phyloP scores from a whole-genome alignment of 257 asterid species.

The Plantago elongata region DNA sequence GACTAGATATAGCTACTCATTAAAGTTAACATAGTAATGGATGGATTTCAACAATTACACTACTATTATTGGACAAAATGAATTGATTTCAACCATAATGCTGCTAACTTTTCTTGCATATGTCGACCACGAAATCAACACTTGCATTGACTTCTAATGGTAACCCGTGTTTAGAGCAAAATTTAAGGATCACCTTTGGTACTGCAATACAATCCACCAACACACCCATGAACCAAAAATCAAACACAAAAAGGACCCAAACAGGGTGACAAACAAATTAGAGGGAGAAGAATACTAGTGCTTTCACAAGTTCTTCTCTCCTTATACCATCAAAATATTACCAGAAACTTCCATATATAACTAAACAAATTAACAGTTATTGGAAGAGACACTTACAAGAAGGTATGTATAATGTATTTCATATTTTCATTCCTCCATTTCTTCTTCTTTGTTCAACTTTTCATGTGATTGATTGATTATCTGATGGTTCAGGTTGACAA shows the following conservation, averaged over 20 bases:
- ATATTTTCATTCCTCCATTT: too few species aligned
- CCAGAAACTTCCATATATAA: not conserved
- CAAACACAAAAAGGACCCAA: not conserved
- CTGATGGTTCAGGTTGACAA: not conserved
- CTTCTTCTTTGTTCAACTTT: not conserved
- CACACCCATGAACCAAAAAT: not conserved
- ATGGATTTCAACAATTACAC: too few species aligned
- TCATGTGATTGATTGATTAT: not conserved
- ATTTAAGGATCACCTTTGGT: constrained; percentile 25
- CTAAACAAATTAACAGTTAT: not conserved
- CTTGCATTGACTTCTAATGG: constrained; percentile 8
- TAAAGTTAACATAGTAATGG: too few species aligned
- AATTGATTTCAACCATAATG: too few species aligned
- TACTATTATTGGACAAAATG: too few species aligned
- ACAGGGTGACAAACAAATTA: too few species aligned
- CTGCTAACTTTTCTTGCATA: too few species aligned
- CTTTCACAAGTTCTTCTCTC: constrained; percentile 12
- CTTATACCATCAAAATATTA: not conserved
- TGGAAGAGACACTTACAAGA: not conserved
- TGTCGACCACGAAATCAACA: too few species aligned
- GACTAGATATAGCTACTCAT: too few species aligned
- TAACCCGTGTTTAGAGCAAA: constrained; percentile 25
- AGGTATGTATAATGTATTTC: not conserved
- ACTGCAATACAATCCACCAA: constrained; percentile 23
- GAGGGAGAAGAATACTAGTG: constrained; percentile 19